Evolutionary conservation across 1,284 basidiomycete genomes (phyloP).

Genomic region (Heterobasidion annosum): DNA sequence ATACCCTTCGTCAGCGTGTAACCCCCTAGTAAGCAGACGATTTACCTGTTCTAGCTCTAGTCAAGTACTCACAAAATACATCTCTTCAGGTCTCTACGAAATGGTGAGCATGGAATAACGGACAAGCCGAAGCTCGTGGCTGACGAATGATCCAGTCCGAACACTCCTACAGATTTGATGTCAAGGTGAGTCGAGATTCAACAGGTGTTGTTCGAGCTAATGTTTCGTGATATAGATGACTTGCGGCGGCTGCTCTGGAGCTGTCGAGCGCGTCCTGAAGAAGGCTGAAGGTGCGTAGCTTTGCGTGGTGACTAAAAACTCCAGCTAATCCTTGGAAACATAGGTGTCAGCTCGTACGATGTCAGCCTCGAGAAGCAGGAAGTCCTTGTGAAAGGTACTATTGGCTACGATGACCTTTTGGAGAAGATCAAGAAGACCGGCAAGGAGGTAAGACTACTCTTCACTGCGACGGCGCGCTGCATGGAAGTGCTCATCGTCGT

Average conservation of each 20-base stretch:
- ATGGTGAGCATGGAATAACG: too few species aligned
- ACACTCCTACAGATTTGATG: slow-evolving; percentile 30
- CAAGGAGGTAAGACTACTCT: slow-evolving; percentile 47
- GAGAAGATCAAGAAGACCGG: slow-evolving; percentile 83
- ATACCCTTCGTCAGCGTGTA: too few species aligned
- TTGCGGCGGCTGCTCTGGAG: slow-evolving; percentile 76
- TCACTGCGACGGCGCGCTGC: background rate
- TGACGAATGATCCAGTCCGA: slow-evolving; percentile 7
- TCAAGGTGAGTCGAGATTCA: slow-evolving; percentile 20
- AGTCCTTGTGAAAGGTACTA: slow-evolving; percentile 58
- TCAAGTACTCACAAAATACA: too few species aligned
- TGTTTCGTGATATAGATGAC: slow-evolving; percentile 50
- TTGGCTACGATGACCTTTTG: slow-evolving; percentile 58
- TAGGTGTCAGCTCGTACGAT: slow-evolving; percentile 48
- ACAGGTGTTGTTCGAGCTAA: slow-evolving; percentile 2
- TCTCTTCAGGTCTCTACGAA: too few species aligned
- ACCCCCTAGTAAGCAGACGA: too few species aligned
- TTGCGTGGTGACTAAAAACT: background rate
- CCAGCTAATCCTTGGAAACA: background rate
- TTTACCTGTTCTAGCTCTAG: too few species aligned
- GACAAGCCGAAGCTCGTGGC: too few species aligned
- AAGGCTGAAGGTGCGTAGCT: slow-evolving; percentile 51
- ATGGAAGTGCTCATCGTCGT: background rate
- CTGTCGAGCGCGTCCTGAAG: slow-evolving; percentile 62
- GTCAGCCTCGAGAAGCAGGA: slow-evolving; percentile 65